A percentile compares a stretch with the other conserved stretches of the same genome.
Evolutionary conservation across 352 stramenopile species (phyloP).

Genomic region (Globisporangium nodosum): DNA sequence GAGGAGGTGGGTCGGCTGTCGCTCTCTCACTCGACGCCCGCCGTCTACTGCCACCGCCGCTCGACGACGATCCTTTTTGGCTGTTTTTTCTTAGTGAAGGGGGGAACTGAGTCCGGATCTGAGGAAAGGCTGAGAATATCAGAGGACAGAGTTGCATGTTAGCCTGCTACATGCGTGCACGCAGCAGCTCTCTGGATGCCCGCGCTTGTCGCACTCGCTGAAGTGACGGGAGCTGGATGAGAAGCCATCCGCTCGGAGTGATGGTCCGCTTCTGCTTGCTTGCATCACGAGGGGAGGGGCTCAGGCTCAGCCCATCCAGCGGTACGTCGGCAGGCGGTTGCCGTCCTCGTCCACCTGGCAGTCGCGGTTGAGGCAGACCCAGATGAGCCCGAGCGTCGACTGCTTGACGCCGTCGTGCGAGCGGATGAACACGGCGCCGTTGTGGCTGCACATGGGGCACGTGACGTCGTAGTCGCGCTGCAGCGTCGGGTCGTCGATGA

Average conservation of each 20-base stretch:
- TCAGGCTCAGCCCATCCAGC: slow-evolving; percentile 67
- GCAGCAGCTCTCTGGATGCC: no score
- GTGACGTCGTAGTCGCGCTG: slow-evolving; percentile 84
- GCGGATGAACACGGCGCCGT: slow-evolving; percentile 84
- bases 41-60: no score
- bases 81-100: background rate
- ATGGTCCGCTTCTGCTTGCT: background rate
- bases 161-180: no score
- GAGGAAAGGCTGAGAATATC: no score
- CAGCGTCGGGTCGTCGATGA: slow-evolving; percentile 86
- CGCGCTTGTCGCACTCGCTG: no score
- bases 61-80: slow-evolving; percentile 6
- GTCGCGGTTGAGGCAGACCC: slow-evolving; percentile 86
- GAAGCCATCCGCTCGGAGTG: no score
- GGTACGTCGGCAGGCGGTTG: slow-evolving; percentile 79
- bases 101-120: no score
- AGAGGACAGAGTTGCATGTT: no score
- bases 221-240: no score
- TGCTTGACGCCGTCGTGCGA: slow-evolving; percentile 88
- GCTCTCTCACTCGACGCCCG: no score
- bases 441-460: slow-evolving; percentile 72
- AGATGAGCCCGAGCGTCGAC: slow-evolving; percentile 82
- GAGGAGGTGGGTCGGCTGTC: background rate
- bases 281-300: no score
- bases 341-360: slow-evolving; percentile 82